Evolutionary conservation across 768 basidiomycete genomes (phyloP).

Genomic region (Phylloporus sp.): DNA sequence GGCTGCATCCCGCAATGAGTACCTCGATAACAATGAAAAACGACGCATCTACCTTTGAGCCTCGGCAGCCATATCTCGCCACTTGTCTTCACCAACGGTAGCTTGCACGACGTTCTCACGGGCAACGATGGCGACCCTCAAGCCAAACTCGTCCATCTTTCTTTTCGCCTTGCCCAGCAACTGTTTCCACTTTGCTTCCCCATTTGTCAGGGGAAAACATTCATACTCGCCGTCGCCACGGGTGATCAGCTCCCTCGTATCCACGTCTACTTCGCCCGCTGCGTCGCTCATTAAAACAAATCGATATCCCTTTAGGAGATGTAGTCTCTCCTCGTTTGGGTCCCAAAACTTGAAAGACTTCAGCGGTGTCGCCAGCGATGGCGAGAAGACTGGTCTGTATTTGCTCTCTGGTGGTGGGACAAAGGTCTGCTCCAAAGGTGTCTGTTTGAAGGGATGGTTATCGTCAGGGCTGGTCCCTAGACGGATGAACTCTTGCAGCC

Average conservation of each 20-base stretch:
- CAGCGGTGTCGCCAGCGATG: slow-evolving; percentile 43
- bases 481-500: slow-evolving; percentile 60
- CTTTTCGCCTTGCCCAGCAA: slow-evolving; percentile 49
- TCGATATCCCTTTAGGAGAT: slow-evolving; percentile 48
- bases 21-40: neutral
- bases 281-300: slow-evolving; percentile 63
- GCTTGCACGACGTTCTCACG: slow-evolving; percentile 44
- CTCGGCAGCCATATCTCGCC: slow-evolving; percentile 50
- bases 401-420: slow-evolving; percentile 48
- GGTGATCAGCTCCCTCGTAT: slow-evolving; percentile 51
- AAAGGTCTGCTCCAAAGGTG: slow-evolving; percentile 50
- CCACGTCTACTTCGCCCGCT: slow-evolving; percentile 43
- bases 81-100: slow-evolving; percentile 51
- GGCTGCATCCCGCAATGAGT: slow-evolving; percentile 27
- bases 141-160: slow-evolving; percentile 41
- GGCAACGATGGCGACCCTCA: slow-evolving; percentile 50
- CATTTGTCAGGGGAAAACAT: slow-evolving; percentile 50
- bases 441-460: slow-evolving; percentile 30
- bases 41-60: slow-evolving; percentile 43
- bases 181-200: slow-evolving; percentile 48
- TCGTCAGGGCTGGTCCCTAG: slow-evolving; percentile 39
- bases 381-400: slow-evolving; percentile 56
- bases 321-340: slow-evolving; percentile 58
- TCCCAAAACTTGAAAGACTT: slow-evolving; percentile 61
- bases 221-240: slow-evolving; percentile 62